Conservation (phyloP, 2,329 filamentous ascomycete species). For the Pseudopithomyces chartarum region DNA sequence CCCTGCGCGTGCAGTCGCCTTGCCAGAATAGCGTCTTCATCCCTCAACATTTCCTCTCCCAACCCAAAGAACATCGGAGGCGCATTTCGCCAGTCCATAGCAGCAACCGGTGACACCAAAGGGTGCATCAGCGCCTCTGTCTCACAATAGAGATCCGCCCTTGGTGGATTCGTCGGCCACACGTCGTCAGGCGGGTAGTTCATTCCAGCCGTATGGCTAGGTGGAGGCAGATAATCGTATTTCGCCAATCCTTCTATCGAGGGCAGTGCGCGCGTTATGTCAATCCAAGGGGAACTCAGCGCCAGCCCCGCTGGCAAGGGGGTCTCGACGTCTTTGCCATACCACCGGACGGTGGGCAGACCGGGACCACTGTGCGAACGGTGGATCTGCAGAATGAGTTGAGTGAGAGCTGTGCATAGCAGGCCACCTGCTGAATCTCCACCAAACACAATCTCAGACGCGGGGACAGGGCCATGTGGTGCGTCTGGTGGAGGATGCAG, state of each 20-base stretch:
- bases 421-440: slow-evolving; percentile 81
- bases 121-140: slow-evolving; percentile 62
- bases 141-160: slow-evolving; percentile 55
- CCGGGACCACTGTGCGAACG: slow-evolving; percentile 42
- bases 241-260: slow-evolving; percentile 57
- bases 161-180: slow-evolving; percentile 53
- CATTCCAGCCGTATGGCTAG: slow-evolving; percentile 42
- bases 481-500: slow-evolving; percentile 73
- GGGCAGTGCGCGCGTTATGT: slow-evolving; percentile 68
- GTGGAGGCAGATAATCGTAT: slow-evolving; percentile 68
- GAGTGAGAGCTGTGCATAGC: slow-evolving; percentile 68
- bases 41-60: slow-evolving; percentile 73
- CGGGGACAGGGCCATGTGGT: slow-evolving; percentile 67
- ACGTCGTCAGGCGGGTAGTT: slow-evolving; percentile 55
- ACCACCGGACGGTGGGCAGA: slow-evolving; percentile 61
- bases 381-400: slow-evolving; percentile 69
- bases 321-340: slow-evolving; percentile 62
- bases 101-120: slow-evolving; percentile 67
- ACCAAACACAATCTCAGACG: slow-evolving; percentile 70
- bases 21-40: slow-evolving; percentile 69
- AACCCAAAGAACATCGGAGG: slow-evolving; percentile 72
- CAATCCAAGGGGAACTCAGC: slow-evolving; percentile 71
- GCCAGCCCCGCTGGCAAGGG: slow-evolving; percentile 71
- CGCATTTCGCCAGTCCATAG: slow-evolving; percentile 62
- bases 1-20: slow-evolving; percentile 60